Percentiles rank a stretch among this genome's conserved stretches.
Evolutionary conservation across 768 basidiomycete genomes (phyloP).

Genomic region (Termitomyces sp.): DNA sequence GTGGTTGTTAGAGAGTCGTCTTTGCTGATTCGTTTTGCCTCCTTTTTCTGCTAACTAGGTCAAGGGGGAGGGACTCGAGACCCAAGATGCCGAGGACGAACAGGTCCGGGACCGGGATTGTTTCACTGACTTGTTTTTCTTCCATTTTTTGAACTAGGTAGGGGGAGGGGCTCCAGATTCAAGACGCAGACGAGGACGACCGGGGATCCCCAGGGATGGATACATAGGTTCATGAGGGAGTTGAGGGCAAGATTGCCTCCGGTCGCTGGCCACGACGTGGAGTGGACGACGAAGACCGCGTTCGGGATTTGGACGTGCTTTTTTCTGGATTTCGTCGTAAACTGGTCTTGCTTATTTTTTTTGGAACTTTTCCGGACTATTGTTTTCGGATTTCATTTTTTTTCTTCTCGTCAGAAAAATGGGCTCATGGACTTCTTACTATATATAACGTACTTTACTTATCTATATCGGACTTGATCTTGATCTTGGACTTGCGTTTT

Average conservation of each 20-base stretch:
- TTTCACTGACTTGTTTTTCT: neutral
- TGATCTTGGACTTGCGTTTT: neutral
- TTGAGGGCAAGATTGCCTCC: conserved; percentile 5
- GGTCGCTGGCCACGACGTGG: conserved; percentile 9
- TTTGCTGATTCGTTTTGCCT: neutral
- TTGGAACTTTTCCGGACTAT: neutral
- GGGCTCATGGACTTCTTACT: neutral
- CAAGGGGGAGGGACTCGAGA: neutral
- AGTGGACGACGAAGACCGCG: conserved; percentile 3
- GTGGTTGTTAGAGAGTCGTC: neutral
- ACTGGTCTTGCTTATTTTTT: neutral
- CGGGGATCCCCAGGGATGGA: conserved; percentile 4
- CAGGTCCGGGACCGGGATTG: neutral
- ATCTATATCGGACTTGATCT: neutral
- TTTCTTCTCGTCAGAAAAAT: neutral
- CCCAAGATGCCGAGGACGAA: neutral
- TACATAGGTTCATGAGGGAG: neutral
- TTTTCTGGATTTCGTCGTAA: neutral
- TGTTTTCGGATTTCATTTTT: too few relatives aligned
- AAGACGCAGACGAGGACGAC: neutral
- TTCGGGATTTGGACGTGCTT: neutral
- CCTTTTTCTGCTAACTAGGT: neutral
- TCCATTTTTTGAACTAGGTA: neutral
- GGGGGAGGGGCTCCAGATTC: neutral
- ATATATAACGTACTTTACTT: neutral